Evolutionary conservation across 257 asterid species (phyloP), one percentile per base, ranked within the genome.

Genomic region (Scutellaria barbata): DNA sequence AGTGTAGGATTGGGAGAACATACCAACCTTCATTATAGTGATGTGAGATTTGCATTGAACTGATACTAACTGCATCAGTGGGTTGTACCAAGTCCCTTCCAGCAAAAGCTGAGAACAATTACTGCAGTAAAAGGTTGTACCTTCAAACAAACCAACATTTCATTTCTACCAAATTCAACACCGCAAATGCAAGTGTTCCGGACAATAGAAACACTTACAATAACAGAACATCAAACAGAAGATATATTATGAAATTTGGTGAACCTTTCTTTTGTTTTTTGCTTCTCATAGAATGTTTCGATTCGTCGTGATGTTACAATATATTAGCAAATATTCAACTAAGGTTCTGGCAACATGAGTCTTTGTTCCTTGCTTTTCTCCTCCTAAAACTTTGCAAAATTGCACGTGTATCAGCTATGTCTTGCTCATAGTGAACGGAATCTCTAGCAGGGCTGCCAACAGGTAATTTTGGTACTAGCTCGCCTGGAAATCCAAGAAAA

Each of bases 401-500:
- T 51, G 62, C 66, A 48, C 2, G 16, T 25, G 25, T 3, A 17
- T 48, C 66, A 33, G 42, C 51, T 54, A 58, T 37, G 48, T 39
- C 52, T 57, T 51, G 20, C 59, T 71, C 59, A 50, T 75, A 63
- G 39, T 6, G 61, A 47, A 51, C 33, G 43, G 14, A 47, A 16
- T 16, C 13, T 40, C 51, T 5, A 50, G 42, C 72, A 69, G 52
- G 47, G 56, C 14, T 39, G 59, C 76, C 66, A n/a, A 6, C 66
- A 46, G 45, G 42, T 47, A 45, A n/a, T 20, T 63, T 51, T n/a
- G 57, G 30, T 63, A 57, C 73, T 80, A 87, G 78, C 85, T 84
- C 61, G 95, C 96, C 82, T 78, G 91, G 72, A 80, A 86, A 73
- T 91, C 96, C 85, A 89, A 78, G 84, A 91, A 94, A 53, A 86